phyloP scores from a whole-genome alignment of 108 stramenopile genomes.

The Cyclotella cryptica region DNA sequence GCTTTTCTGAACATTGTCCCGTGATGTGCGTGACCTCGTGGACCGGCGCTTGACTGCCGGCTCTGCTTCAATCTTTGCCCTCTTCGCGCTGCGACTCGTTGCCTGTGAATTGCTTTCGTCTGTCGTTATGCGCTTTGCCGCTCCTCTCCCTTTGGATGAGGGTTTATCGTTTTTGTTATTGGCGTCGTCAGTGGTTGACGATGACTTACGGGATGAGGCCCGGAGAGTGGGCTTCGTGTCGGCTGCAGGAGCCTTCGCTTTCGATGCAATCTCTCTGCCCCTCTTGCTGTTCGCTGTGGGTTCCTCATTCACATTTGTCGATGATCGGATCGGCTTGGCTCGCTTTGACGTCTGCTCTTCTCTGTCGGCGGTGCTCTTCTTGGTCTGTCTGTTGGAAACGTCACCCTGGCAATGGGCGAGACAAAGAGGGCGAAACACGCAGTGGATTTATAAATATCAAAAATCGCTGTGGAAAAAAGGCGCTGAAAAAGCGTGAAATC shows the following conservation, averaged over 20 bases:
- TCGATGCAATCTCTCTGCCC: neutral
- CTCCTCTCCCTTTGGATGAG: constrained; percentile 23
- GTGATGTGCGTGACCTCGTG: neutral
- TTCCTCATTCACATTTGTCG: neutral
- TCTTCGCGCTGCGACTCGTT: constrained; percentile 17
- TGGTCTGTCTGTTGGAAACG: constrained; percentile 30
- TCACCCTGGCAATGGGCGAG: constrained; percentile 33
- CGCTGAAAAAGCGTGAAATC: neutral
- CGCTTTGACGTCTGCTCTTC: constrained; percentile 2
- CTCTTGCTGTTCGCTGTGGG: neutral
- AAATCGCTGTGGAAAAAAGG: neutral
- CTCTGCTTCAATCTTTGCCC: constrained; percentile 14
- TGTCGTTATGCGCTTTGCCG: constrained; percentile 18
- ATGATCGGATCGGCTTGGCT: constrained; percentile 13
- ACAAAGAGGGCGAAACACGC: neutral
- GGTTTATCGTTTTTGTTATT: constrained; percentile 10
- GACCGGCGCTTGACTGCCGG: neutral
- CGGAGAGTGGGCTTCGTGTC: constrained; percentile 15
- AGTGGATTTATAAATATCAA: neutral
- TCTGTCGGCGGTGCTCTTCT: constrained; percentile 5
- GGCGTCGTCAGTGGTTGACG: constrained; percentile 4
- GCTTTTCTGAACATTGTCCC: constrained; percentile 1
- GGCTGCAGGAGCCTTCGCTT: neutral
- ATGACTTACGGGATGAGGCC: constrained; percentile 11
- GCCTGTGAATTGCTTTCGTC: constrained; percentile 21